phyloP scores from a whole-genome alignment of 371 early-diverging fungal genomes.

The Syncephalastrum racemosum region DNA sequence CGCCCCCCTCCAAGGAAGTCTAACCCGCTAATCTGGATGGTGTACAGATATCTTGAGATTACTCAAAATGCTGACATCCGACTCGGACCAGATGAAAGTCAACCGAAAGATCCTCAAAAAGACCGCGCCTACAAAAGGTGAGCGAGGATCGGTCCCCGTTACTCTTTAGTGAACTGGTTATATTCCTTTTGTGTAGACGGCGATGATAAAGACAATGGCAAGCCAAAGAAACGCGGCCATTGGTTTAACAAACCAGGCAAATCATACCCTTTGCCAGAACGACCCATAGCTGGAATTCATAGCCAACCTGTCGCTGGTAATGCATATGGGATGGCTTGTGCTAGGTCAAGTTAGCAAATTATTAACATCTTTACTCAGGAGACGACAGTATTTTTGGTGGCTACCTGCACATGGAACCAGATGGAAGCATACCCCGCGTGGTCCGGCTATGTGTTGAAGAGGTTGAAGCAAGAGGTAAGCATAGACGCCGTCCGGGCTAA shows the following conservation, averaged over 20 bases:
- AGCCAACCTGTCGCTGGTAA: slow-evolving; percentile 5
- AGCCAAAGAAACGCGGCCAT: slow-evolving; percentile 16
- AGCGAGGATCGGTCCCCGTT: background rate
- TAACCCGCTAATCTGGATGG: background rate
- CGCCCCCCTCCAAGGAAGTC: background rate
- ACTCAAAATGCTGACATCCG: slow-evolving; percentile 17
- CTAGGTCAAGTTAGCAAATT: too few species aligned
- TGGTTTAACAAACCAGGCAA: slow-evolving; percentile 30
- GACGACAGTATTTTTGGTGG: slow-evolving; percentile 69
- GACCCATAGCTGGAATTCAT: slow-evolving; percentile 13
- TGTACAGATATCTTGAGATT: slow-evolving; percentile 21
- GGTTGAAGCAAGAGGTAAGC: slow-evolving; percentile 67
- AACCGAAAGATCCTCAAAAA: slow-evolving; percentile 19
- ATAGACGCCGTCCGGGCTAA: background rate
- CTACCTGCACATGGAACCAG: slow-evolving; percentile 41
- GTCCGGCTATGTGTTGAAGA: slow-evolving; percentile 66
- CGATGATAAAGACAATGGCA: slow-evolving; percentile 22
- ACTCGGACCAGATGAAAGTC: slow-evolving; percentile 30
- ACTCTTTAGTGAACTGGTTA: background rate
- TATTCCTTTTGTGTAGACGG: slow-evolving; percentile 6
- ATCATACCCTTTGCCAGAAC: slow-evolving; percentile 17
- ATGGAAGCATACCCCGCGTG: slow-evolving; percentile 58
- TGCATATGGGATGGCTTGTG: background rate
- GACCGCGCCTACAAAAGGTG: slow-evolving; percentile 5
- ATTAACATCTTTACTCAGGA: background rate